phyloP scores from a whole-genome alignment of 179 eudicot genomes.

The Vitellaria paradoxa region DNA sequence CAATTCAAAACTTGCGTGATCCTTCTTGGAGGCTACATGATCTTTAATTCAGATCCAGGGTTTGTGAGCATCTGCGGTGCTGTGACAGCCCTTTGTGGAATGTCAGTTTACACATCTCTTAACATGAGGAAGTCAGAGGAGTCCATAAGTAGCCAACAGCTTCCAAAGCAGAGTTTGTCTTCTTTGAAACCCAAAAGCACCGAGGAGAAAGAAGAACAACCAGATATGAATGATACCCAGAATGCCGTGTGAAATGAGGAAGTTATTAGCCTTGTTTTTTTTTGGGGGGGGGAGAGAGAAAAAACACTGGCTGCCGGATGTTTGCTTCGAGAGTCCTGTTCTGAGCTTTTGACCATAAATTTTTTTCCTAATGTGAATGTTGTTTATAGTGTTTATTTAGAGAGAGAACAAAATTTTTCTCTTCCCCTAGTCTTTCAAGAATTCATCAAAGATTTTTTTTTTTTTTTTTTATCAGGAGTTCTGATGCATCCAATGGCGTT shows the following conservation, averaged over 20 bases:
- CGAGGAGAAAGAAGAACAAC: slow-evolving; percentile 36
- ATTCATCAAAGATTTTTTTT: no score
- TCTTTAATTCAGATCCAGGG: slow-evolving; percentile 84
- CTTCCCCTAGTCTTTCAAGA: no score
- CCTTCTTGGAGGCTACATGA: slow-evolving; percentile 70
- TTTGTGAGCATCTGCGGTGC: slow-evolving; percentile 71
- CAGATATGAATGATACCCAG: slow-evolving; percentile 19
- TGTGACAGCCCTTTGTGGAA: slow-evolving; percentile 68
- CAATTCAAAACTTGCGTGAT: slow-evolving; percentile 93
- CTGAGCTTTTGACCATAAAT: no score
- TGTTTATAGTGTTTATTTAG: no score
- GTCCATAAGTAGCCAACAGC: slow-evolving; percentile 19
- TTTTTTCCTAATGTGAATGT: no score
- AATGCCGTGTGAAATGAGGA: slow-evolving; percentile 16
- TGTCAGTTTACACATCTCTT: slow-evolving; percentile 77
- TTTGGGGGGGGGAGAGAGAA: no score
- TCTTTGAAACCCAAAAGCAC: slow-evolving; percentile 42
- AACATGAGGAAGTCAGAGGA: slow-evolving; percentile 43
- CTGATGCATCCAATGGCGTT: no score
- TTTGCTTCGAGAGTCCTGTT: no score
- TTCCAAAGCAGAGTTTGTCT: slow-evolving; percentile 30
- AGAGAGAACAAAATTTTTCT: no score
- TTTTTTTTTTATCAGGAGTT: no score
- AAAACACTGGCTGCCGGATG: no score
- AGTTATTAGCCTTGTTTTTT: no score